Percentiles rank a stretch among this genome's conserved stretches.
These are phyloP conservation scores for Angomonas deanei DNA, from an alignment of 208 protist genomes.

Conservation along the genomic window DNA sequence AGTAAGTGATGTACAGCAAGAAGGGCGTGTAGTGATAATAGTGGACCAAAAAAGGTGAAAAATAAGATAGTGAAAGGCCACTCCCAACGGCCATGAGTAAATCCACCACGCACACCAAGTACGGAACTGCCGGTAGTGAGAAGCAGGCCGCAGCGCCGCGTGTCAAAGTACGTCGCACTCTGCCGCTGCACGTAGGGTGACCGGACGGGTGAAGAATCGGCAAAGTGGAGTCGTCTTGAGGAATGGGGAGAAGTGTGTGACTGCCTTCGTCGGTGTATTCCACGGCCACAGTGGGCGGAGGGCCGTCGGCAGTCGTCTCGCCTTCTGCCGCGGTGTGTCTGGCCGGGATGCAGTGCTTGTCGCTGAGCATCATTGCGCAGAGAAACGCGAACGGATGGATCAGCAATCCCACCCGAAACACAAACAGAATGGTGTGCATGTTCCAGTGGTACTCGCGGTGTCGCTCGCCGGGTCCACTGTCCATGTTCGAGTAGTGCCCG, in stretches of 20 bases:
- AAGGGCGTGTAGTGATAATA: conserved; percentile 16
- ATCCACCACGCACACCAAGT: conserved; percentile 41
- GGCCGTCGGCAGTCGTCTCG: too few relatives aligned
- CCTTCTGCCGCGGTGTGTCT: background rate
- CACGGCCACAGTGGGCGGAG: too few relatives aligned
- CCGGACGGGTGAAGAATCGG: too few relatives aligned
- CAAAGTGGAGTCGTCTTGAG: too few relatives aligned
- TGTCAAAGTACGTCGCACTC: background rate
- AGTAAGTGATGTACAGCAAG: conserved; percentile 26
- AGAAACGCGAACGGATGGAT: background rate
- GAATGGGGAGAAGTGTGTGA: too few relatives aligned
- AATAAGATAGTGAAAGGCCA: conserved; percentile 48
- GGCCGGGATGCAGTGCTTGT: background rate
- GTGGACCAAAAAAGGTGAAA: conserved; percentile 37
- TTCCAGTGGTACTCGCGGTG: background rate
- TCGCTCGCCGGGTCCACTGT: too few relatives aligned
- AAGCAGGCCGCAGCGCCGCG: background rate
- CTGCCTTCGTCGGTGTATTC: too few relatives aligned
- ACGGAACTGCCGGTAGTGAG: conserved; percentile 25
- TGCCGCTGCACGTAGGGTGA: too few relatives aligned
- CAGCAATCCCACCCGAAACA: background rate
- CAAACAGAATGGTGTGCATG: background rate
- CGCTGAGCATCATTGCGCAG: background rate
- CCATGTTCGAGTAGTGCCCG: too few relatives aligned
- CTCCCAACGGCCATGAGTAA: conserved; percentile 41